phyloP scores from a whole-genome alignment of 2,329 filamentous ascomycete species.

The Alternaria angustiovoidea region DNA sequence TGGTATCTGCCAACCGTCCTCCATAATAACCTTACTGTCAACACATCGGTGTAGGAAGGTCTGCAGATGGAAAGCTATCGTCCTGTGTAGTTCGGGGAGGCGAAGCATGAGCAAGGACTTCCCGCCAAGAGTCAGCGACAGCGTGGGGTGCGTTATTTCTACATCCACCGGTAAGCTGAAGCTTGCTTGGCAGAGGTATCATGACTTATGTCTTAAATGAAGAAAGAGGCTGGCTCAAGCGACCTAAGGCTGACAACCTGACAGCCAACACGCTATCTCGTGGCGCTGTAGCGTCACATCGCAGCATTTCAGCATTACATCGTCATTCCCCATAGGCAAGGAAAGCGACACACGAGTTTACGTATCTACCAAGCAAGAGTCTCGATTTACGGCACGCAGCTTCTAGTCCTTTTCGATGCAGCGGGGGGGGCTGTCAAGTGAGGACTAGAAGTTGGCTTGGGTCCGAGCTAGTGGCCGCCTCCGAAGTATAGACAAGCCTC shows the following conservation, averaged over 20 bases:
- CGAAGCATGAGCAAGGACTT: slow-evolving; percentile 6
- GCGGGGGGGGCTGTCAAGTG: not conserved
- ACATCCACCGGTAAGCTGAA: slow-evolving; percentile 13
- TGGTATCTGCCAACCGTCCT: not conserved
- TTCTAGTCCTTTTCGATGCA: not conserved
- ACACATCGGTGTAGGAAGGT: not conserved
- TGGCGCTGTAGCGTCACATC: slow-evolving; percentile 24
- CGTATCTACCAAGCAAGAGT: slow-evolving; percentile 15
- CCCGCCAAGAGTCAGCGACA: slow-evolving; percentile 19
- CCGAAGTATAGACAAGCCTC: slow-evolving; percentile 38
- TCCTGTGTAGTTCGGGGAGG: not conserved
- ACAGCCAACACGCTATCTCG: slow-evolving; percentile 19
- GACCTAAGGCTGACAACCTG: slow-evolving; percentile 13
- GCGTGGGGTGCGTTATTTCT: slow-evolving; percentile 19
- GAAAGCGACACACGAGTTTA: slow-evolving; percentile 14
- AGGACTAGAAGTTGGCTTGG: slow-evolving; percentile 1
- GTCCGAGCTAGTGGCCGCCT: slow-evolving; percentile 14
- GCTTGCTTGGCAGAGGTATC: slow-evolving; percentile 20
- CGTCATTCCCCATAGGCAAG: slow-evolving; percentile 1
- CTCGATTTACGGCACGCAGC: slow-evolving; percentile 4
- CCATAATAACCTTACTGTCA: not conserved
- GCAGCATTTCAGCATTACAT: not conserved
- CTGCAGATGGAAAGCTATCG: not conserved
- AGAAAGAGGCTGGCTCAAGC: slow-evolving; percentile 14
- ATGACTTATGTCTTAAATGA: slow-evolving; percentile 11